Evolutionary conservation across 2,329 filamentous ascomycete species (phyloP).

Genomic region (Fusarium staphyleae): DNA sequence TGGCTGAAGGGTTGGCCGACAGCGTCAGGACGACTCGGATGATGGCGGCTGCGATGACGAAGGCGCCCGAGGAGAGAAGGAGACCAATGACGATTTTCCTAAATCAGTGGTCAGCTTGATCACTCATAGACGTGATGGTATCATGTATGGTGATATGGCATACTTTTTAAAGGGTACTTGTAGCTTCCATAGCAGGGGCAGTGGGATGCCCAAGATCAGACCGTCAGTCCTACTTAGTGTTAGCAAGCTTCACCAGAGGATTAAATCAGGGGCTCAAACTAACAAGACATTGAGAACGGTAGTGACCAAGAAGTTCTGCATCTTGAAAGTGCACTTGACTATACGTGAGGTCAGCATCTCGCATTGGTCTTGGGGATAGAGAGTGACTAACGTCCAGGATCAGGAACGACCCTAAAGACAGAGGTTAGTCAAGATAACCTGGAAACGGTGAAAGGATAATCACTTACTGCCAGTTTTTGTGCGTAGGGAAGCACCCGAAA

Average conservation of each 20-base stretch:
- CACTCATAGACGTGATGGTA: rapidly evolving
- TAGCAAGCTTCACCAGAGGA: not conserved
- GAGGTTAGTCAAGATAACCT: not conserved
- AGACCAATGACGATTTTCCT: constrained; percentile 40
- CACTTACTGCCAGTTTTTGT: constrained; percentile 38
- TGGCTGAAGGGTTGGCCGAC: constrained; percentile 32
- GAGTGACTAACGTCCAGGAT: constrained; percentile 19
- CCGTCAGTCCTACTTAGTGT: constrained; percentile 16
- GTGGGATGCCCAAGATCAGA: constrained; percentile 29
- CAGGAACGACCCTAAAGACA: constrained; percentile 22
- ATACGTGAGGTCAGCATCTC: not conserved
- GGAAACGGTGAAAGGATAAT: rapidly evolving
- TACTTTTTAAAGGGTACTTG: constrained; percentile 34
- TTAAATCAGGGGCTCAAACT: not conserved
- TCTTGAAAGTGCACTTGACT: constrained; percentile 28
- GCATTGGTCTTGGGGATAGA: not conserved
- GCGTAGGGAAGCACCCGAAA: constrained; percentile 31
- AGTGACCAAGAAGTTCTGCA: constrained; percentile 32
- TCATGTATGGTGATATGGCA: not conserved
- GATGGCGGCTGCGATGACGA: constrained; percentile 41
- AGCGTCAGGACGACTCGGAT: constrained; percentile 34
- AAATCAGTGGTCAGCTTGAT: not conserved
- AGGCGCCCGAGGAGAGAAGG: constrained; percentile 38
- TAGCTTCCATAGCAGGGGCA: constrained; percentile 34
- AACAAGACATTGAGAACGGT: constrained; percentile 36